Percentiles rank a stretch among this genome's conserved stretches.
Evolutionary conservation across 306 rosid species (phyloP).

Genomic region (Prunus kanzakura): DNA sequence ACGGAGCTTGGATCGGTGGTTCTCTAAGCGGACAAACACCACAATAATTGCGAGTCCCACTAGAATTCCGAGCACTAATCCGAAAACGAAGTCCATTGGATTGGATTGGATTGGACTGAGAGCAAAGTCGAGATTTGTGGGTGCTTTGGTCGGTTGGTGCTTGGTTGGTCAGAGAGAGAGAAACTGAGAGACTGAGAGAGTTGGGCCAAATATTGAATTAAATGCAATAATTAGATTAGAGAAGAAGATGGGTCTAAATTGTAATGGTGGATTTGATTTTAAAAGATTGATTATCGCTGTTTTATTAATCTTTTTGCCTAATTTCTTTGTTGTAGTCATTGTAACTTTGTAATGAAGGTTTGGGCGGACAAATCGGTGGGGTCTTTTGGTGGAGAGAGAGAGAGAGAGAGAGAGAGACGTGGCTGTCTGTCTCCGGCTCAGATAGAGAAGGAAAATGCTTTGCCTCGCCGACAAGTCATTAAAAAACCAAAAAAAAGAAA

Average conservation of each 20-base stretch:
- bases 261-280: no score
- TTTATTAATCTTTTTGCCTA: not conserved
- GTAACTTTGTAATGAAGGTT: not conserved
- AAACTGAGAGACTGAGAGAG: not conserved
- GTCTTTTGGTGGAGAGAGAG: not conserved
- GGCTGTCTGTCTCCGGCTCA: not conserved
- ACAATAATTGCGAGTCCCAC: slow-evolving; percentile 61
- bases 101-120: slow-evolving; percentile 18
- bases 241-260: not conserved
- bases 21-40: slow-evolving; percentile 65
- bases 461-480: slow-evolving; percentile 8
- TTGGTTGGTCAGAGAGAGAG: not conserved
- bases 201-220: not conserved
- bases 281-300: not conserved
- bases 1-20: slow-evolving; percentile 59
- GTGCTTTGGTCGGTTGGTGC: not conserved
- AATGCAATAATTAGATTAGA: not conserved
- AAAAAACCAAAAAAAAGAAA: not conserved
- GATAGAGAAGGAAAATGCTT: not conserved
- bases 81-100: slow-evolving; percentile 70
- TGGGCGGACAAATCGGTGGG: slow-evolving; percentile 22
- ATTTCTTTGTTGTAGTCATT: not conserved
- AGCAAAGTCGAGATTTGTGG: not conserved
- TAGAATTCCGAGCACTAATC: slow-evolving; percentile 59
- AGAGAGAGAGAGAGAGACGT: not conserved